Evolutionary conservation across 1,284 basidiomycete species (phyloP), one percentile per base, ranked within the genome.

Genomic region (Farysia itapuensis): DNA sequence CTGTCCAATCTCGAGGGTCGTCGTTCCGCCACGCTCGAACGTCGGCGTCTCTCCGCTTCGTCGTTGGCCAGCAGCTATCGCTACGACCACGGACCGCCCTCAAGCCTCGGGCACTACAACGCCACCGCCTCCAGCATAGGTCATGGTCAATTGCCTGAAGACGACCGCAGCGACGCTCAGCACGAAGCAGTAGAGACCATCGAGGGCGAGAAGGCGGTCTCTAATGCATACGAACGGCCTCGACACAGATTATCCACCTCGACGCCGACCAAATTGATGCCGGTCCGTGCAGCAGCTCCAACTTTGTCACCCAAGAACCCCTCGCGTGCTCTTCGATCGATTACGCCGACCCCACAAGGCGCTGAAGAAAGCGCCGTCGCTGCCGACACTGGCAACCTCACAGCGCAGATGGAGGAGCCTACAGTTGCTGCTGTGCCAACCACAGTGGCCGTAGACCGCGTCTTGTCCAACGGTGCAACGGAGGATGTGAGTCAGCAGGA

Each of bases 1-100:
- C 49, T 73, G 33, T 59, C 53, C 11, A 50, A 71, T 33, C 63
- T 73, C 24, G 70, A 73, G 42, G 66, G 61, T 4, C 54, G 70
- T 16, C 49, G 66, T 16, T 64, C 60, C 3, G 49, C 47, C 29
- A 65, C 64, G 2, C 59, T 67, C 19, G 65, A 69, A 24, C 58
- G 64, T 12, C 49, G 49, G 21, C 43, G 67, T 15, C 28, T 47
- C 19, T 67, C 65, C 14, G 39, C 43, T 2, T 50, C 49, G 0
- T 42, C 54, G 8, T 51, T 53, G n/a, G 36, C 40, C 1, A 50
- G 48, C 35, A 59, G 65, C 49, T 39, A 46, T 29, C 48, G 53
- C 2, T 58, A 61, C 26, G 67, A 67, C 11, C 34, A 47, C 24
- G 58, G 58, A n/a, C 24, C 49, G 1, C 39, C 64, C 6, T 63